Percentiles rank a stretch among this genome's conserved stretches.
These are phyloP conservation scores for Parathielavia hyrcaniae DNA, from an alignment of 495 filamentous ascomycete genomes.

Conservation along the genomic window DNA sequence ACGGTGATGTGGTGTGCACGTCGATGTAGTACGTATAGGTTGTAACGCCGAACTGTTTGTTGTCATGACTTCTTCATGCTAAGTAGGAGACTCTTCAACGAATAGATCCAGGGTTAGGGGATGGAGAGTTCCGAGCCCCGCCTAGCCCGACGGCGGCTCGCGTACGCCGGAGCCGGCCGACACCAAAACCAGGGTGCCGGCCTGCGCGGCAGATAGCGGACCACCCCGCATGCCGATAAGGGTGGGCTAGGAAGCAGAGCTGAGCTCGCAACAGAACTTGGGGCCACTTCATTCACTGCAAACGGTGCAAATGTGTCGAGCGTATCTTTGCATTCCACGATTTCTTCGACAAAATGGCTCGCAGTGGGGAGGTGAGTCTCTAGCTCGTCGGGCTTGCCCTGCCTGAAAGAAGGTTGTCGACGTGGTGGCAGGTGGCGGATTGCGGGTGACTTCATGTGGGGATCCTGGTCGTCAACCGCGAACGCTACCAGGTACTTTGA, in stretches of 20 bases:
- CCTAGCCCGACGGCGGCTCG: background rate
- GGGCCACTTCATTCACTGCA: background rate
- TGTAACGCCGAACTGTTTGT: background rate
- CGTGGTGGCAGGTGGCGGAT: background rate
- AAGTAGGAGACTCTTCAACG: no score
- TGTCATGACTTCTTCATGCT: no score
- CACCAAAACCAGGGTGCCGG: constrained; percentile 1
- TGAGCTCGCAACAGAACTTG: background rate
- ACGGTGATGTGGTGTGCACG: no score
- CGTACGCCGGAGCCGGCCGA: constrained; percentile 16
- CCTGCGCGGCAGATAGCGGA: background rate
- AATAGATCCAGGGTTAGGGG: constrained; percentile 21
- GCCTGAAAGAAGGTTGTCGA: background rate
- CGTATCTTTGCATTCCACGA: background rate
- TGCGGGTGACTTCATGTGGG: background rate
- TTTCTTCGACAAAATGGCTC: background rate
- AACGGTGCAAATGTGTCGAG: background rate
- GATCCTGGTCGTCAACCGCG: background rate
- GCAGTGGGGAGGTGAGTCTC: background rate
- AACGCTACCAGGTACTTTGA: no score
- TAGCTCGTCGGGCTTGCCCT: background rate
- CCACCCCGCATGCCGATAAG: constrained; percentile 1
- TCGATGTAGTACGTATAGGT: no score
- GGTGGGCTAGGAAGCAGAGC: background rate
- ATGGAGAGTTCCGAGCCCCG: constrained; percentile 10